Evolutionary conservation across 2,329 filamentous ascomycete genomes (phyloP).

Genomic region (Penicillium sp.): DNA sequence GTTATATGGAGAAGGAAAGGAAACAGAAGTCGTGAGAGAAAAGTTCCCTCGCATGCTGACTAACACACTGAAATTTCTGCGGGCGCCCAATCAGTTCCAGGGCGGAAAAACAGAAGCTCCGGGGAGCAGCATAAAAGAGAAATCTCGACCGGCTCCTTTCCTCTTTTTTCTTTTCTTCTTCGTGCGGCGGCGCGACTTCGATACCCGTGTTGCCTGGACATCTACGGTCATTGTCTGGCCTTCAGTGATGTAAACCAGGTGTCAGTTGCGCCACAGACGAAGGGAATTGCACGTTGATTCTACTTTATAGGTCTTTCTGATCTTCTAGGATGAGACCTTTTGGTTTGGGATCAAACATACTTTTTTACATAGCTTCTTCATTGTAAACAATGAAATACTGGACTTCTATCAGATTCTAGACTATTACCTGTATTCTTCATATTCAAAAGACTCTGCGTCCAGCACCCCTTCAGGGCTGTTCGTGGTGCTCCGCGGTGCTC

Average conservation of each 20-base stretch:
- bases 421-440: too few species aligned
- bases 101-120: conserved; percentile 17
- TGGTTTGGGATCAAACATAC: conserved; percentile 60
- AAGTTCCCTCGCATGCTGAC: conserved; percentile 7
- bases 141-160: conserved; percentile 20
- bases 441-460: too few species aligned
- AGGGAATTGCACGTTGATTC: conserved; percentile 75
- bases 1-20: conserved; percentile 21
- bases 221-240: conserved; percentile 39
- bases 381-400: neutral
- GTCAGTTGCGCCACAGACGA: conserved; percentile 78
- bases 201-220: conserved; percentile 80
- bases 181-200: conserved; percentile 77
- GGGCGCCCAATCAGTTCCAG: conserved; percentile 3
- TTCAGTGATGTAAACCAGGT: conserved; percentile 59
- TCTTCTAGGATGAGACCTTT: conserved; percentile 47
- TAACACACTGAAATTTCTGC: conserved; percentile 15
- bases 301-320: conserved; percentile 52
- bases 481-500: too few species aligned
- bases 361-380: conserved; percentile 5
- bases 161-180: conserved; percentile 62
- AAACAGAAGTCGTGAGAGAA: conserved; percentile 15
- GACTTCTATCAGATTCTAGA: too few species aligned
- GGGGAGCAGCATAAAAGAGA: conserved; percentile 11
- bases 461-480: too few species aligned